A percentile compares a stretch with the other conserved stretches of the same genome.
phyloP scores from a whole-genome alignment of 306 rosid genomes.

The Gillenia trifoliata region DNA sequence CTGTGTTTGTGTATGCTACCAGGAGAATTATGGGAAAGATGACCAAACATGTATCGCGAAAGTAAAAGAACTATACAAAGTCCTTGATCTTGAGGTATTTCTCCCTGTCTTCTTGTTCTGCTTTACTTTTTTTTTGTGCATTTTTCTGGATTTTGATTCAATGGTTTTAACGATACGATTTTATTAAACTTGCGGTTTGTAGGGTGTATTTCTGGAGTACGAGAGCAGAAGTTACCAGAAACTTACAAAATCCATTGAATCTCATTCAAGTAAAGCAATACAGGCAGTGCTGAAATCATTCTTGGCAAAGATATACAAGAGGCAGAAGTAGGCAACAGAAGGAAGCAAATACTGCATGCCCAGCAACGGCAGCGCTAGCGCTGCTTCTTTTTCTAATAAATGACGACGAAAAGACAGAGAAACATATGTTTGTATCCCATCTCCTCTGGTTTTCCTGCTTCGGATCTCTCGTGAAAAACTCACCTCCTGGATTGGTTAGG shows the following conservation, averaged over 20 bases:
- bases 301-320: slow-evolving; percentile 84
- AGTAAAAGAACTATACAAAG: slow-evolving; percentile 69
- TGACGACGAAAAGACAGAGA: not conserved
- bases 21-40: slow-evolving; percentile 82
- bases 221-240: slow-evolving; percentile 66
- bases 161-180: not conserved
- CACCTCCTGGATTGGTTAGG: not conserved
- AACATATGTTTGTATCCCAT: not conserved
- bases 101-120: not conserved
- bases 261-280: slow-evolving; percentile 68
- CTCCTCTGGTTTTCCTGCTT: not conserved
- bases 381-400: not conserved
- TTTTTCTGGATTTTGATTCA: not conserved
- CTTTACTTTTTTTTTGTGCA: not conserved
- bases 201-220: slow-evolving; percentile 71
- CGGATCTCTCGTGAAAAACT: not conserved
- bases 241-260: slow-evolving; percentile 60
- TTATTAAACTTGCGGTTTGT: slow-evolving; percentile 9
- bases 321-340: slow-evolving; percentile 59
- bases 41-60: slow-evolving; percentile 54
- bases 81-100: slow-evolving; percentile 71
- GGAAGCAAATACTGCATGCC: not conserved
- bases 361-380: not conserved
- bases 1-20: slow-evolving; percentile 1
- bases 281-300: slow-evolving; percentile 86